These are phyloP conservation scores for Arabidopsis arenosa DNA, from an alignment of 345 rosid genomes.

Conservation along the genomic window DNA sequence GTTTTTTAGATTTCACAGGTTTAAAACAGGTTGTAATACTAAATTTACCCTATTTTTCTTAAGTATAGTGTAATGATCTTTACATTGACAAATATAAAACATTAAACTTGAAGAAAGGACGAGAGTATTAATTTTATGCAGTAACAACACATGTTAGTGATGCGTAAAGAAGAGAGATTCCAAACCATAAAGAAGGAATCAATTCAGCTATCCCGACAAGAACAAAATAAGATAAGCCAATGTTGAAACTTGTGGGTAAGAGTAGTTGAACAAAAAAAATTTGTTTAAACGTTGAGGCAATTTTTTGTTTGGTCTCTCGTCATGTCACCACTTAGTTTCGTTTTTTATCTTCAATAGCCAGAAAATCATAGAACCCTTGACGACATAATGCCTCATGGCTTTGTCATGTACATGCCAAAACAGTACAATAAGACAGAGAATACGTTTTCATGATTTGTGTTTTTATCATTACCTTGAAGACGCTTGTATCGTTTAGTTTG, in stretches of 20 bases:
- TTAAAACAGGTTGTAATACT: background rate
- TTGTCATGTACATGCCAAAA: slow-evolving; percentile 38
- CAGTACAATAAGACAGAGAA: slow-evolving; percentile 30
- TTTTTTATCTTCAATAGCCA: slow-evolving; percentile 16
- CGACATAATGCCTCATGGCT: slow-evolving; percentile 34
- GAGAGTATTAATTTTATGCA: background rate
- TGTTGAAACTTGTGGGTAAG: slow-evolving; percentile 24
- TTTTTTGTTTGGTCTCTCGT: slow-evolving; percentile 41
- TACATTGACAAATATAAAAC: background rate
- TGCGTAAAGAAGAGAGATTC: slow-evolving; percentile 38
- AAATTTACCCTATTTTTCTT: background rate
- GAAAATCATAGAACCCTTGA: slow-evolving; percentile 32
- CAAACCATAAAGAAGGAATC: slow-evolving; percentile 19
- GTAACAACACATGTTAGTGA: slow-evolving; percentile 29
- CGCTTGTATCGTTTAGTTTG: slow-evolving; percentile 23
- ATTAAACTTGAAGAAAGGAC: background rate
- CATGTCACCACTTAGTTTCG: slow-evolving; percentile 32
- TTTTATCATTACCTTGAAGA: slow-evolving; percentile 30
- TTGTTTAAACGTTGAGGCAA: slow-evolving; percentile 26
- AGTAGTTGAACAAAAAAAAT: background rate
- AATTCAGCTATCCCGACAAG: slow-evolving; percentile 39
- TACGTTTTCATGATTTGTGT: slow-evolving; percentile 23
- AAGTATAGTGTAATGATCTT: too few species aligned
- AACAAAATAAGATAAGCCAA: slow-evolving; percentile 28
- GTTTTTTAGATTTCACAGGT: background rate